These are phyloP conservation scores for Striga asiatica DNA, from an alignment of 257 asterid genomes.

Conservation along the genomic window DNA sequence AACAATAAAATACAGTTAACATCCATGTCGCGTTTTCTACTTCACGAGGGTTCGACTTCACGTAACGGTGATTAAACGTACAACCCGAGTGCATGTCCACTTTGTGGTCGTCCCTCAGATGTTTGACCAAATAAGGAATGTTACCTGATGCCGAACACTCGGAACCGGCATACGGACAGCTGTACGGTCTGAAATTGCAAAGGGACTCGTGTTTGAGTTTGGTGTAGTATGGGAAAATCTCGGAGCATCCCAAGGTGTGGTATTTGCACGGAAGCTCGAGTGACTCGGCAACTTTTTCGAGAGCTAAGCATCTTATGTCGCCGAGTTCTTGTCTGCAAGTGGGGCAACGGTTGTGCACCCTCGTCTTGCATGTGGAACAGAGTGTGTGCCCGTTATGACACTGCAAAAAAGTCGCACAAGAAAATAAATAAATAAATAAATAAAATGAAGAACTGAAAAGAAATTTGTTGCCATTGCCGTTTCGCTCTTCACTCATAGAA, in stretches of 20 bases:
- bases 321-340: slow-evolving; percentile 95
- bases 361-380: slow-evolving; percentile 76
- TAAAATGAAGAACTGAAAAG: no score
- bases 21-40: slow-evolving; percentile 95
- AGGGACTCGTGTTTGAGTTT: slow-evolving; percentile 73
- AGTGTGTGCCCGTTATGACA: slow-evolving; percentile 92
- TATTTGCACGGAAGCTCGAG: slow-evolving; percentile 75
- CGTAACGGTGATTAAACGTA: slow-evolving; percentile 85
- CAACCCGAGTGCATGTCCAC: slow-evolving; percentile 91
- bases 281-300: slow-evolving; percentile 84
- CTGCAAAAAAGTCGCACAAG: slow-evolving; percentile 40
- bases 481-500: no score
- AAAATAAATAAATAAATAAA: not conserved
- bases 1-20: slow-evolving; percentile 77
- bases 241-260: slow-evolving; percentile 65
- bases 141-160: slow-evolving; percentile 74
- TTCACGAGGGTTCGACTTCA: slow-evolving; percentile 85
- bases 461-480: no score
- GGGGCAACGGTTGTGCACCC: slow-evolving; percentile 82
- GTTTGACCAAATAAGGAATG: slow-evolving; percentile 66
- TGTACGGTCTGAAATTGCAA: slow-evolving; percentile 81
- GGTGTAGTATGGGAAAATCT: slow-evolving; percentile 79
- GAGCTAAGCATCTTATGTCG: slow-evolving; percentile 80
- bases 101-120: slow-evolving; percentile 79
- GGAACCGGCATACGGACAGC: slow-evolving; percentile 87